Percentiles rank a stretch among this genome's conserved stretches.
Conservation (phyloP, 208 protist genomes). For the Jaenimonas drosophilae region DNA sequence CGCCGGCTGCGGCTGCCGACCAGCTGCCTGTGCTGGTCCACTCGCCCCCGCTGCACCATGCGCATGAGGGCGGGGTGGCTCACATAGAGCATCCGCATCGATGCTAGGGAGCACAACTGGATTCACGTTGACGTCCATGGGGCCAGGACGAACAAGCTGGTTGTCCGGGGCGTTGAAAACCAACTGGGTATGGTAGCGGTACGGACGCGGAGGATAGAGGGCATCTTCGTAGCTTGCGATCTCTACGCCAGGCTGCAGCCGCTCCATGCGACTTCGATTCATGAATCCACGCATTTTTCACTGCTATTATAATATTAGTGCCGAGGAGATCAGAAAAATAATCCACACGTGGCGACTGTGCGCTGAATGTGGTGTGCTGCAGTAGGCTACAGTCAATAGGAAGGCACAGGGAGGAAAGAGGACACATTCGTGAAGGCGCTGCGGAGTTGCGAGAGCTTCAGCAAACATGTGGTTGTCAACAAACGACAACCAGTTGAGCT, state of each 20-base stretch:
- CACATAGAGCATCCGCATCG: conserved; percentile 44
- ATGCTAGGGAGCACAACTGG: conserved; percentile 59
- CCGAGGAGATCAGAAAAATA: background rate
- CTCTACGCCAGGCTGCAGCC: conserved; percentile 15
- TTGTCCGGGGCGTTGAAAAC: background rate
- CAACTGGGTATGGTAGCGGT: conserved; percentile 51
- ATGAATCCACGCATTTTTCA: conserved; percentile 21
- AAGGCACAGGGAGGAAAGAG: background rate
- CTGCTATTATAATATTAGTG: background rate
- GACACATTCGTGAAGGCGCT: background rate
- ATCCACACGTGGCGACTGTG: conserved; percentile 1
- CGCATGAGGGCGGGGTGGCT: conserved; percentile 9
- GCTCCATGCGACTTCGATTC: conserved; percentile 20
- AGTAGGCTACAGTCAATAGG: background rate
- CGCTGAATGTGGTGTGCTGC: background rate
- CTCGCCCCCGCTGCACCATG: conserved; percentile 3
- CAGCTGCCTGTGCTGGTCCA: conserved; percentile 1
- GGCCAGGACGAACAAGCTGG: background rate
- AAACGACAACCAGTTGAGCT: too few species aligned
- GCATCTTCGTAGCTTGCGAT: conserved; percentile 53
- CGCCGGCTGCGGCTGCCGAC: conserved; percentile 3
- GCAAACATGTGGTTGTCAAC: too few species aligned
- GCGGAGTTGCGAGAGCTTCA: too few species aligned
- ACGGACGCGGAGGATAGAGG: conserved; percentile 57
- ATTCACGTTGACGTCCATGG: background rate